phyloP scores from a whole-genome alignment of 768 basidiomycete species.

The Pisolithus microcarpus region DNA sequence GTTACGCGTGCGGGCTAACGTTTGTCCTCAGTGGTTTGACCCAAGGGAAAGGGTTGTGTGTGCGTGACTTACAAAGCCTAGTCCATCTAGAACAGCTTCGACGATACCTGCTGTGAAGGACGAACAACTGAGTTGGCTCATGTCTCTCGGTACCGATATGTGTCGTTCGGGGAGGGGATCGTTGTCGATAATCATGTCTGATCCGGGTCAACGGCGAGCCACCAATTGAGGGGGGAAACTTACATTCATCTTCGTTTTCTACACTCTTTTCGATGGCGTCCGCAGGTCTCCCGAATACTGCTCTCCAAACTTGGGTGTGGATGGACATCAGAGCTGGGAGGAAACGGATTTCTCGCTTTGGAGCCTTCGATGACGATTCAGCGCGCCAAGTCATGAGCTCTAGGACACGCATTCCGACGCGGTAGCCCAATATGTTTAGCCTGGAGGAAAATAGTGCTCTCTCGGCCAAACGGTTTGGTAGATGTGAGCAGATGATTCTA shows the following conservation, averaged over 20 bases:
- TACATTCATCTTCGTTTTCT: slow-evolving; percentile 94
- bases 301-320: slow-evolving; percentile 92
- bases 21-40: slow-evolving; percentile 7
- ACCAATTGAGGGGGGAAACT: slow-evolving; percentile 17
- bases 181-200: slow-evolving; percentile 98
- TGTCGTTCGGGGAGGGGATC: slow-evolving; percentile 87
- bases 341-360: slow-evolving; percentile 87
- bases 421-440: slow-evolving; percentile 88
- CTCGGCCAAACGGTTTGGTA: background rate
- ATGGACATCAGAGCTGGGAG: slow-evolving; percentile 89
- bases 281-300: slow-evolving; percentile 88
- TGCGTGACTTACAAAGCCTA: slow-evolving; percentile 75
- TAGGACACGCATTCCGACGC: slow-evolving; percentile 80
- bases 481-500: slow-evolving; percentile 13
- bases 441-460: slow-evolving; percentile 32
- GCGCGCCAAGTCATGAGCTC: slow-evolving; percentile 79
- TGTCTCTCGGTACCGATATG: slow-evolving; percentile 90
- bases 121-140: slow-evolving; percentile 93
- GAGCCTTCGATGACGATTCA: slow-evolving; percentile 76
- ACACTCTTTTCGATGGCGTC: slow-evolving; percentile 95
- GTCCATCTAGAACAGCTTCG: slow-evolving; percentile 90
- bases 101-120: slow-evolving; percentile 97
- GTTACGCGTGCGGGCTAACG: slow-evolving; percentile 91
- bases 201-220: background rate
- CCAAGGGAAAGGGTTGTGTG: background rate